Conservation (phyloP, 2,329 filamentous ascomycete genomes). For the Nothophaeocryptopus gaeumannii region DNA sequence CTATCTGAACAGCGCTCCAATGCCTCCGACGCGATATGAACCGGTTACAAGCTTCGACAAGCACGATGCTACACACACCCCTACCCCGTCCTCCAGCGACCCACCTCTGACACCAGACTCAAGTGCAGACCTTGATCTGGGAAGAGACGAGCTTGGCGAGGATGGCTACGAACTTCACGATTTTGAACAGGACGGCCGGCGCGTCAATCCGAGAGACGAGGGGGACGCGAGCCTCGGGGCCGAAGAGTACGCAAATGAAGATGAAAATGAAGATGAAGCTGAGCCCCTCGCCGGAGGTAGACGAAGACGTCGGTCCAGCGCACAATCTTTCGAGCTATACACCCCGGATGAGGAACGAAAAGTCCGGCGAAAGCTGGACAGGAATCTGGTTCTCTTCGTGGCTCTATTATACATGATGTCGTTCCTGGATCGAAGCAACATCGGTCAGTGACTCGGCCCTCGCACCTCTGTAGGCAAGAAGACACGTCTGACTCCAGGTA, state of each 20-base stretch:
- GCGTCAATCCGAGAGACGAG: slow-evolving; percentile 10
- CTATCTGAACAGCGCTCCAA: background rate
- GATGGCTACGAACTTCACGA: slow-evolving; percentile 29
- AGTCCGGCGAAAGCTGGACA: slow-evolving; percentile 65
- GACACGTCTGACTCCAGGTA: slow-evolving; percentile 12
- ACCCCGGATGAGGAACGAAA: slow-evolving; percentile 62
- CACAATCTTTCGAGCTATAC: slow-evolving; percentile 52
- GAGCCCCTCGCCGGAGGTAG: slow-evolving; percentile 26
- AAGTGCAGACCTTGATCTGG: slow-evolving; percentile 10
- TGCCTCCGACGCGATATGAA: slow-evolving; percentile 4
- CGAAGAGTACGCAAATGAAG: slow-evolving; percentile 31
- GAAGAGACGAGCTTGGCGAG: background rate
- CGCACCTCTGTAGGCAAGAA: slow-evolving; percentile 1
- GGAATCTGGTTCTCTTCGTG: slow-evolving; percentile 74
- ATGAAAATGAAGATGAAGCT: slow-evolving; percentile 19
- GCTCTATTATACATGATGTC: slow-evolving; percentile 79
- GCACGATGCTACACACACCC: background rate
- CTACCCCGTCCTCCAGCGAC: slow-evolving; percentile 5
- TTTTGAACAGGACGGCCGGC: slow-evolving; percentile 19
- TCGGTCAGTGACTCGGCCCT: slow-evolving; percentile 13
- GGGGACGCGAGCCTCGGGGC: slow-evolving; percentile 9
- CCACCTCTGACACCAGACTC: slow-evolving; percentile 23
- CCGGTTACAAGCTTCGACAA: background rate
- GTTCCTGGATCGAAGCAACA: slow-evolving; percentile 84
- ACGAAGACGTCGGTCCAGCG: slow-evolving; percentile 19